A percentile compares a stretch with the other conserved stretches of the same genome.
Evolutionary conservation across 305 asterid genomes (phyloP).

Genomic region (Rubia tinctorum): DNA sequence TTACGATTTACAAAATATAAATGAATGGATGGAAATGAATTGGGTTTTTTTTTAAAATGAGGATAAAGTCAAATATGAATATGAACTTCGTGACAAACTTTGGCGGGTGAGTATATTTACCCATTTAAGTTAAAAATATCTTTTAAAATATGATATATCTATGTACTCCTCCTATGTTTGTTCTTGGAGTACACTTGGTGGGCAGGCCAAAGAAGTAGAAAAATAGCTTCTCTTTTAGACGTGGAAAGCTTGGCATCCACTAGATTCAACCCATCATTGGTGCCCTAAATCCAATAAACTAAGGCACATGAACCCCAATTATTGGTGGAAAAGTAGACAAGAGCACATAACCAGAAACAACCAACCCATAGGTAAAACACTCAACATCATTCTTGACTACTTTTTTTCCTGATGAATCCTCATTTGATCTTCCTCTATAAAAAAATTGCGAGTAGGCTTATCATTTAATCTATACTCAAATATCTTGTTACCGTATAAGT

Average conservation of each 20-base stretch:
- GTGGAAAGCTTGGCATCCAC: constrained; percentile 74
- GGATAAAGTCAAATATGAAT: too few species aligned
- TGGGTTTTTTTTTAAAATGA: too few species aligned
- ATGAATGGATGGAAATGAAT: too few species aligned
- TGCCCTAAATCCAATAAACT: constrained; percentile 34
- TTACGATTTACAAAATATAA: too few species aligned
- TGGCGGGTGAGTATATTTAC: too few species aligned
- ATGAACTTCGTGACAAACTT: too few species aligned
- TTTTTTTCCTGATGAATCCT: constrained; percentile 10
- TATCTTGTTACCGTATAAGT: constrained; percentile 16
- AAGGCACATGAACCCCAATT: constrained; percentile 46
- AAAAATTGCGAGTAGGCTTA: not conserved
- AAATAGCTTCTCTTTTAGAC: constrained; percentile 34
- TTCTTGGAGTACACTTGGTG: constrained; percentile 13
- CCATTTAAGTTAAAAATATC: too few species aligned
- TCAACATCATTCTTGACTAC: constrained; percentile 20
- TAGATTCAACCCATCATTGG: constrained; percentile 58
- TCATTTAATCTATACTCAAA: constrained; percentile 2
- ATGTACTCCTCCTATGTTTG: constrained; percentile 22
- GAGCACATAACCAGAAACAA: constrained; percentile 25
- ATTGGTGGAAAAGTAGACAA: constrained; percentile 46
- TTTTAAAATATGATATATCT: not conserved
- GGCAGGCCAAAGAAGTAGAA: not conserved
- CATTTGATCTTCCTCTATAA: constrained; percentile 19
- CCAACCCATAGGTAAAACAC: constrained; percentile 20